phyloP scores from a whole-genome alignment of 139 green algal species.

The Chlorella ohadii region DNA sequence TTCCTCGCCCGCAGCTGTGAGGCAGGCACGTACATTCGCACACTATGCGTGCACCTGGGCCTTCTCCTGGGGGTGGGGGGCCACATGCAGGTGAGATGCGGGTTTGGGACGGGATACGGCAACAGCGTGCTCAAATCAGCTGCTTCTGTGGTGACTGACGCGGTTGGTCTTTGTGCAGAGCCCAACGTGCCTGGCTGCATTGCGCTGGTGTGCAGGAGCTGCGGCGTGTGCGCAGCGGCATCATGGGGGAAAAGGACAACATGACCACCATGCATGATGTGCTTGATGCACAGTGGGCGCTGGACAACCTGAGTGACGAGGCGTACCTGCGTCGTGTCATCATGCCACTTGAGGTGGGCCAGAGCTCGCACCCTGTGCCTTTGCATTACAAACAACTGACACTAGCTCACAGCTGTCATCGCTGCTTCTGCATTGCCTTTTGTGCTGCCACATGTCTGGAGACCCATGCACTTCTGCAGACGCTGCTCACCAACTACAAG shows the following conservation, averaged over 20 bases:
- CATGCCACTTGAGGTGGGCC: conserved; percentile 92
- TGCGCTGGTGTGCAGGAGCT: conserved; percentile 85
- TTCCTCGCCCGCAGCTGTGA: conserved; percentile 92
- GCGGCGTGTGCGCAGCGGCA: conserved; percentile 92
- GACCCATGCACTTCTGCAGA: conserved; percentile 3
- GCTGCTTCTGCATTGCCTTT: too few relatives aligned
- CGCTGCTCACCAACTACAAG: conserved; percentile 96
- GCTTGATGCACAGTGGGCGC: conserved; percentile 94
- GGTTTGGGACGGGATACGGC: too few relatives aligned
- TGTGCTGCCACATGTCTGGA: too few relatives aligned
- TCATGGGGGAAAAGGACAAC: conserved; percentile 97
- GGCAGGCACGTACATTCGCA: conserved; percentile 97
- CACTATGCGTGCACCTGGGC: conserved; percentile 97
- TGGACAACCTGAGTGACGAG: conserved; percentile 95
- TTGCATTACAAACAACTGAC: too few relatives aligned
- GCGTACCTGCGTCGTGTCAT: conserved; percentile 91
- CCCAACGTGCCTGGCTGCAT: too few relatives aligned
- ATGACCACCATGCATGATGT: conserved; percentile 99
- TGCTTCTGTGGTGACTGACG: too few relatives aligned
- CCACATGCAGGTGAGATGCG: conserved; percentile 95
- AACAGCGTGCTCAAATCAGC: too few relatives aligned
- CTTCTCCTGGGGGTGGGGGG: conserved; percentile 96
- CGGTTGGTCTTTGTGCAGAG: too few relatives aligned
- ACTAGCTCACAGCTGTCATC: too few relatives aligned
- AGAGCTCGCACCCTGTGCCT: too few relatives aligned